A percentile compares a stretch with the other conserved stretches of the same genome.
phyloP scores from a whole-genome alignment of 805 yeast genomes.

The Barnettozyma pratensis region DNA sequence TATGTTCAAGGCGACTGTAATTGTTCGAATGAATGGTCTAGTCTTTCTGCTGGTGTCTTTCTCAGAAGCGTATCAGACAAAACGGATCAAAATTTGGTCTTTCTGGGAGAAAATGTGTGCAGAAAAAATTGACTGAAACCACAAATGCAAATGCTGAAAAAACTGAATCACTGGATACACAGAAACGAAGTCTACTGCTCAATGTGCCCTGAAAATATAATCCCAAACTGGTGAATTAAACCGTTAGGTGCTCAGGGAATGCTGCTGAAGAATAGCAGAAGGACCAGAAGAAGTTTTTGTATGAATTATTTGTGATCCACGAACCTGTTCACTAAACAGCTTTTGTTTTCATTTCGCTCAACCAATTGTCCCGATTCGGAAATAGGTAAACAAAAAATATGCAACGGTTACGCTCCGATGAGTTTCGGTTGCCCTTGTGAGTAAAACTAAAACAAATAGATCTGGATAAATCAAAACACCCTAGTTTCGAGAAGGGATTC shows the following conservation, averaged over 20 bases:
- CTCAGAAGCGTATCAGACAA: no score
- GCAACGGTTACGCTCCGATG: not conserved
- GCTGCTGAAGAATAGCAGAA: not conserved
- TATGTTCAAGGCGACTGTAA: not conserved
- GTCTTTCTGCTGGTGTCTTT: no score
- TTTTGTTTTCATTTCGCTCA: constrained; percentile 15
- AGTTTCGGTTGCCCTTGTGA: not conserved
- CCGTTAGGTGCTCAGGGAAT: no score
- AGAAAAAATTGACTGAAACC: not conserved
- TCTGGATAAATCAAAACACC: constrained; percentile 8
- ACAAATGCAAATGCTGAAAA: constrained; percentile 5
- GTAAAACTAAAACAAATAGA: constrained; percentile 11
- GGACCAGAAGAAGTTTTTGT: not conserved
- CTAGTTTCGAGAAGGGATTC: no score
- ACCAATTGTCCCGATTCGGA: constrained; percentile 14
- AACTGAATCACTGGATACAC: not conserved
- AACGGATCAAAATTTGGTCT: not conserved
- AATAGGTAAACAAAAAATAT: constrained; percentile 22
- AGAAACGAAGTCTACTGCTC: no score
- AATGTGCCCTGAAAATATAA: no score
- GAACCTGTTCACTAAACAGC: not conserved
- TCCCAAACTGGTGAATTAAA: no score
- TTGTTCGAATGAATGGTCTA: no score
- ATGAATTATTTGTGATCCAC: not conserved
- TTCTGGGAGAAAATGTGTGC: not conserved